Percentiles rank a stretch among this genome's conserved stretches.
Conservation (phyloP, 2,329 filamentous ascomycete genomes). For the Lasiodiplodia theobromae region DNA sequence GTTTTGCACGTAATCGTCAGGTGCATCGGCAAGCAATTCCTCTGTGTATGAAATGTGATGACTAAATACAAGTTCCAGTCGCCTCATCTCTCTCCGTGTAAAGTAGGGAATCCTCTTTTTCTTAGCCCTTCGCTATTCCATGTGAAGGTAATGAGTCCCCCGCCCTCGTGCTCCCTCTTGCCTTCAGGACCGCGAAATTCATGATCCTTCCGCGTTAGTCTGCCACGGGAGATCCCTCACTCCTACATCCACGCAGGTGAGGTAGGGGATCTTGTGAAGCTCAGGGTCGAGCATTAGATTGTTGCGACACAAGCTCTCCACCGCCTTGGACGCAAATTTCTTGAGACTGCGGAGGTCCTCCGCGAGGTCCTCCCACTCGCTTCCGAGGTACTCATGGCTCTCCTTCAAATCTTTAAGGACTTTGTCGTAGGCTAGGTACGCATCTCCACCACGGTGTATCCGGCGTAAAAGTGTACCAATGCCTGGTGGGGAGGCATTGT, state of each 20-base stretch:
- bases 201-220: background rate
- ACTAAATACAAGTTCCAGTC: background rate
- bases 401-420: constrained; percentile 33
- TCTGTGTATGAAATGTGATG: background rate
- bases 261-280: constrained; percentile 39
- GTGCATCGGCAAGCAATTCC: too few species aligned
- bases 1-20: too few species aligned
- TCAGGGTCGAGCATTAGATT: constrained; percentile 41
- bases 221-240: constrained; percentile 35
- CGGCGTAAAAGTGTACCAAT: constrained; percentile 40
- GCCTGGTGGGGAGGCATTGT: constrained; percentile 23
- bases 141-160: background rate
- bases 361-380: constrained; percentile 34
- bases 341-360: constrained; percentile 40
- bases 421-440: constrained; percentile 40
- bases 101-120: background rate
- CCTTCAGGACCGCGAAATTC: background rate
- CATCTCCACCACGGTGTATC: constrained; percentile 38
- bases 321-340: constrained; percentile 35
- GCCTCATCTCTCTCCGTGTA: background rate
- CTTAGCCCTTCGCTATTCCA: background rate
- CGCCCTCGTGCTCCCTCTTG: background rate
- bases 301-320: constrained; percentile 35
- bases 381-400: constrained; percentile 30
- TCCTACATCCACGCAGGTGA: constrained; percentile 44